Base-by-base conservation (phyloP, 2,329 filamentous ascomycete genomes). In the Phialophora tarda region DNA sequence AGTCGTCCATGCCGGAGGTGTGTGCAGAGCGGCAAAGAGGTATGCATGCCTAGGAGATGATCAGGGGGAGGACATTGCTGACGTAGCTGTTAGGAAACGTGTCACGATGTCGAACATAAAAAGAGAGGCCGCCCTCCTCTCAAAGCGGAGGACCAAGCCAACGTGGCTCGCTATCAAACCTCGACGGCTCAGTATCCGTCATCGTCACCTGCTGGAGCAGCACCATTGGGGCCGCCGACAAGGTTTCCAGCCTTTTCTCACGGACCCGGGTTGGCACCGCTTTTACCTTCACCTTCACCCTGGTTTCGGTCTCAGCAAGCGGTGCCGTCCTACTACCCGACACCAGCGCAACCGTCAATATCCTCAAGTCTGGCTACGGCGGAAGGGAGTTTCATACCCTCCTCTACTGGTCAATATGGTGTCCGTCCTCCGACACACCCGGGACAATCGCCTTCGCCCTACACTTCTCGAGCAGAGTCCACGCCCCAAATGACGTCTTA, bases 21-120 rank as follows among this genome's bases (percentile, higher is more conserved):
- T 73, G 77, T 82, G 50, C 73, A 81, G 54, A 77, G 79, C 50
- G 80, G 80, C 12, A 82, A 82, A 74, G 78, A 81, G 68, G 80
- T 82, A 75, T 77, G 78, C 74, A 11, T 23, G 3, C 26, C 23
- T 10, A 21, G n/a, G 11, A 14, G 14, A 21, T 26, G 50, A 32
- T 4, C 38, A n/a, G 3, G 17, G 38, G 17, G 59, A 28, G 64
- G 24, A 17, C 26, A 30, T 17, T 17, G 58, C 69, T 70, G 50
- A 68, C 47, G 54, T 34, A 34, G n/a, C 55, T 44, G n/a, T 57
- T 65, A 81, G 79, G 75, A 77, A 24, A 77, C 78, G 11, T 81
- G 79, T 63, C 74, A 79, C 30, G 80, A 82, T 69, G 80, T 82
- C 28, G 80, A 79, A 54, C 80, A 82, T 69, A 82, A 82, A 70